Evolutionary conservation across 345 rosid species (phyloP), one percentile per base, ranked within the genome.

Genomic region (Lepidium aucheri): DNA sequence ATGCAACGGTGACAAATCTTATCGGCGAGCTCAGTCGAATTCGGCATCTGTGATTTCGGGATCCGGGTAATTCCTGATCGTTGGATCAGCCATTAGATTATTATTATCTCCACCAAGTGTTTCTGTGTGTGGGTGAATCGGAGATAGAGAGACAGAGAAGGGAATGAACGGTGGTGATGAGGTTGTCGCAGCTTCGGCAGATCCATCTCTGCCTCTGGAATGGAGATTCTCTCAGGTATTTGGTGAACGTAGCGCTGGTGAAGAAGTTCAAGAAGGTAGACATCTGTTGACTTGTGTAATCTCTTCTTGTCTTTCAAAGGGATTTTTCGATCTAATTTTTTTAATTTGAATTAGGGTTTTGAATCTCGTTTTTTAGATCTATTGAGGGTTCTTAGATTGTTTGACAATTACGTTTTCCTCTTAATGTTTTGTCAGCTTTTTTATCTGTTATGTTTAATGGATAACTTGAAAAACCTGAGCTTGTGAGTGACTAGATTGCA

Each of bases 191-290:
- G 72, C 67, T 65, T 16, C 72, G 33, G 47, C 44, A 52, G 82
- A 72, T 54, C 77, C 79, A 59, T 80, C 81, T 45, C 63, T 38
- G 79, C 80, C 88, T 65, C 73, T 93, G 40, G 97, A 94, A 32
- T 94, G 97, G 99, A 94, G 88, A 83, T 90, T 93, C 81, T 83
- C 98, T 52, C 98, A 90, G 84, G 98, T 93, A 20, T 93, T 93
- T 68, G 99, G 99, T 42, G 99, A 94, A 70, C 89, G 96, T 41
- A 76, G 90, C 38, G 99, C 88, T 22, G 97, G 99, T 26, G 99
- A 94, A 74, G 99, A 90, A 81, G 94, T 94, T 18, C 97, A 94
- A 73, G 96, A 90, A 83, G 96, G 96, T 89, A 63, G 38, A 41
- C 53, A 24, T 67, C 57, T 2, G 35, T 54, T 22, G 51, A 47